Evolutionary conservation across 2,329 filamentous ascomycete species (phyloP), one percentile per base, ranked within the genome.

Genomic region (Blumeriella jaapii): DNA sequence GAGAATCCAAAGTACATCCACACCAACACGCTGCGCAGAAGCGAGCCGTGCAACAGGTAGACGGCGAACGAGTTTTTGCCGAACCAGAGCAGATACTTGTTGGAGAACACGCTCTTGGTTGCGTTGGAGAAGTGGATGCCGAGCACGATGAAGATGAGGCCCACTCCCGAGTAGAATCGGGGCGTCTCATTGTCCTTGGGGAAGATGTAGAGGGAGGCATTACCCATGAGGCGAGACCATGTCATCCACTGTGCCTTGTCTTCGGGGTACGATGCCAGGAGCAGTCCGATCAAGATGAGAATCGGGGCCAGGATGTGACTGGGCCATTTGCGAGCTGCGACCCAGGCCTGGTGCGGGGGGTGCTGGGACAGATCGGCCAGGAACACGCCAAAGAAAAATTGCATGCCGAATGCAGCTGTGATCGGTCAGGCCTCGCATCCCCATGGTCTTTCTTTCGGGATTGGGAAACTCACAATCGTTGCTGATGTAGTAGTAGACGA

Each of bases 1-100:
- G 56, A 47, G 29, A 65, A 54, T 11, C 68, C 62, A 41, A 67
- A 78, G 9, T 75, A 57, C 60, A 78, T 64, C 69, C 71, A 78
- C 16, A 69, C 67, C 10, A 78, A 59, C 6, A 76, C 54, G 15
- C 66, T 69, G 38, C 74, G 68, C 46, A 78, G 65, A 18, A 78
- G 60, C 1, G 68, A 66, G 26, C 74, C 74, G 54, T 79, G 74
- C 13, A 78, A 57, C 5, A 79, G 63, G 48, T 78, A 78, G 10
- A 79, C 69, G 1, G 74, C 71, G 48, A 78, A 78, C 28, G 69
- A 74, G 56, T 77, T 68, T 48, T 69, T 70, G 28, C 74, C 74
- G 9, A 78, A 64, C 65, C 72, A 78, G 28, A 74, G 62, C 27
- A 78, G 65, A 36, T 65, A 62, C 19, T 63, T 64, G 39, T 65